Percentiles rank a stretch among this genome's conserved stretches.
phyloP scores from a whole-genome alignment of 257 asterid genomes.

The Lithospermum erythrorhizon region DNA sequence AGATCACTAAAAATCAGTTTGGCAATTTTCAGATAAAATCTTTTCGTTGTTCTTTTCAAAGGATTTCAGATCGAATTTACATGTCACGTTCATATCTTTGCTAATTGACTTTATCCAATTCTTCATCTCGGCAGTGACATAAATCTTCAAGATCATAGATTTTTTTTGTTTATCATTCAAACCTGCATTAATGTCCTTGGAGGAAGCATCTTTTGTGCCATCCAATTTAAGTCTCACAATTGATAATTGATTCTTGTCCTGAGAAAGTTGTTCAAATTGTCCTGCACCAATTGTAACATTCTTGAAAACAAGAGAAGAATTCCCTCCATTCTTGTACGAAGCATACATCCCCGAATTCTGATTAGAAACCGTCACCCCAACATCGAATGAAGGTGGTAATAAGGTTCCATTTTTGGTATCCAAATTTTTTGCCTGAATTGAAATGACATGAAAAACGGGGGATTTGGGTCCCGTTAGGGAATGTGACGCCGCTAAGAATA shows the following conservation, averaged over 20 bases:
- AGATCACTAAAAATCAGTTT: constrained; percentile 13
- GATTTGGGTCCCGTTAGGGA: constrained; percentile 27
- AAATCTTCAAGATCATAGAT: constrained; percentile 18
- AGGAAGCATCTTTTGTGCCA: constrained; percentile 13
- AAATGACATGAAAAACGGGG: constrained; percentile 30
- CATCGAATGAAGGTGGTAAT: constrained; percentile 15
- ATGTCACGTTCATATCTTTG: constrained; percentile 20
- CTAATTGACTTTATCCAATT: constrained; percentile 29
- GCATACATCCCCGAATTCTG: not conserved
- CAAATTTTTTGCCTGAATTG: constrained; percentile 18
- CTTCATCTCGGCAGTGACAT: constrained; percentile 27
- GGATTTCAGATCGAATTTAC: constrained; percentile 38
- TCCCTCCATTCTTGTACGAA: constrained; percentile 3
- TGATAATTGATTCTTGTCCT: not conserved
- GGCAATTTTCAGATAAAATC: constrained; percentile 33
- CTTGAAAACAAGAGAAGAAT: constrained; percentile 21
- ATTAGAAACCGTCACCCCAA: constrained; percentile 22
- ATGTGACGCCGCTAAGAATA: constrained; percentile 9
- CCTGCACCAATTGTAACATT: constrained; percentile 32
- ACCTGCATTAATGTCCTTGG: constrained; percentile 12
- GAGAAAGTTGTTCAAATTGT: constrained; percentile 9
- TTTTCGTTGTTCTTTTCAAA: constrained; percentile 15
- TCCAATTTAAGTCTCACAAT: constrained; percentile 12
- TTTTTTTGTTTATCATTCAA: constrained; percentile 19
- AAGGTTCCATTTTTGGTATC: not conserved